Evolutionary conservation across 805 yeast genomes (phyloP).

Genomic region (Metschnikowia kunwiensis): DNA sequence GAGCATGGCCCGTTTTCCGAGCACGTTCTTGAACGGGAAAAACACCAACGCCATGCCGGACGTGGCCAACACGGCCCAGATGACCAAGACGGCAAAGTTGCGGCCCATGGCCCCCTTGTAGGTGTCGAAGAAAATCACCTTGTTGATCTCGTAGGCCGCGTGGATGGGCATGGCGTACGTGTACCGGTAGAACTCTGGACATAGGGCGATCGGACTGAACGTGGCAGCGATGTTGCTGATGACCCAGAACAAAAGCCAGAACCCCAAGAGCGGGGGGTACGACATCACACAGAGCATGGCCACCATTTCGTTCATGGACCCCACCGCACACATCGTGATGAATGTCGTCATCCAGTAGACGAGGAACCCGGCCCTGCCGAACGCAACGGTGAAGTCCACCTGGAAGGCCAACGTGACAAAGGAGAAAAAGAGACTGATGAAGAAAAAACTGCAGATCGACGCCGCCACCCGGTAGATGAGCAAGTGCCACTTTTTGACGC

Average conservation of each 20-base stretch:
- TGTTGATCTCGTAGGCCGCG: constrained; percentile 58
- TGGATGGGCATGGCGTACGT: constrained; percentile 71
- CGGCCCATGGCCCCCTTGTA: constrained; percentile 58
- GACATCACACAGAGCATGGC: constrained; percentile 49
- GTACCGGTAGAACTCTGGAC: constrained; percentile 55
- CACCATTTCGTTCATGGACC: constrained; percentile 68
- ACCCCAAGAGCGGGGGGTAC: constrained; percentile 64
- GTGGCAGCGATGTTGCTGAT: constrained; percentile 66
- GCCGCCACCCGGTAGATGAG: constrained; percentile 50
- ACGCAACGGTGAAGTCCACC: constrained; percentile 53
- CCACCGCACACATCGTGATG: constrained; percentile 71
- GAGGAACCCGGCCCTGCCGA: constrained; percentile 68
- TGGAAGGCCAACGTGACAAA: constrained; percentile 68
- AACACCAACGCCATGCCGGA: constrained; percentile 44
- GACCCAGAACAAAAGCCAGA: constrained; percentile 73
- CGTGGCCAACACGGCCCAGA: constrained; percentile 57
- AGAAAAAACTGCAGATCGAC: constrained; percentile 51
- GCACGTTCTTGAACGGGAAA: constrained; percentile 35
- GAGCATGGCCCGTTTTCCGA: constrained; percentile 29
- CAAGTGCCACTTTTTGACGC: constrained; percentile 43
- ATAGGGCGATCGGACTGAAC: constrained; percentile 59
- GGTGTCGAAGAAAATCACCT: constrained; percentile 56
- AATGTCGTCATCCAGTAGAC: constrained; percentile 70
- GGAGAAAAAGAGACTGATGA: constrained; percentile 56
- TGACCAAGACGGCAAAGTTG: constrained; percentile 55